Percentiles rank a stretch among this genome's conserved stretches.
Conservation (phyloP, 2,329 filamentous ascomycete species). For the Zasmidium cellare region DNA sequence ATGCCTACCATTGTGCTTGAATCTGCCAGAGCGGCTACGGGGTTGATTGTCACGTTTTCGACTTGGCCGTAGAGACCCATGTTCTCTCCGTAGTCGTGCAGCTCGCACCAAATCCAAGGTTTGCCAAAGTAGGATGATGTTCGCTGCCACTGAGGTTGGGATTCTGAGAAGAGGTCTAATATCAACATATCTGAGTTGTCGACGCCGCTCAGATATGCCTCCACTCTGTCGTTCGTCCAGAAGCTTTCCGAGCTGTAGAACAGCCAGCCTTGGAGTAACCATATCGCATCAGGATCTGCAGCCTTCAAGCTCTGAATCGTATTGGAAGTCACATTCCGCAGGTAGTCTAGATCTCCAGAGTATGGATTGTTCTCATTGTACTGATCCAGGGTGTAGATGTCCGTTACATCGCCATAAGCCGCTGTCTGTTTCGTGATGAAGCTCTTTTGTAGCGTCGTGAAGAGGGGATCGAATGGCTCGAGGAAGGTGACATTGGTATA, state of each 20-base stretch:
- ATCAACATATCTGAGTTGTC: conserved; percentile 50
- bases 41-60: conserved; percentile 49
- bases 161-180: conserved; percentile 54
- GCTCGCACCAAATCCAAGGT: conserved; percentile 56
- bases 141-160: conserved; percentile 52
- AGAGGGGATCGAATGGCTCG: conserved; percentile 48
- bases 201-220: conserved; percentile 53
- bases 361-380: conserved; percentile 55
- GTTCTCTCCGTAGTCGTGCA: conserved; percentile 54
- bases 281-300: conserved; percentile 50
- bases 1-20: conserved; percentile 47
- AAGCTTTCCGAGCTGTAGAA: conserved; percentile 48
- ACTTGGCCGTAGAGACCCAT: conserved; percentile 50
- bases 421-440: conserved; percentile 50
- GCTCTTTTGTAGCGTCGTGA: conserved; percentile 45
- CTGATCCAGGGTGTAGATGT: conserved; percentile 54
- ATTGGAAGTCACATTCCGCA: conserved; percentile 44
- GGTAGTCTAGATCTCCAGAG: conserved; percentile 47
- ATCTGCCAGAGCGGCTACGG: conserved; percentile 47
- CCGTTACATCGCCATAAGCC: conserved; percentile 50
- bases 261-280: conserved; percentile 56
- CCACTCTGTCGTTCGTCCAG: conserved; percentile 48
- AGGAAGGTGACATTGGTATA: conserved; percentile 53
- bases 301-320: conserved; percentile 52
- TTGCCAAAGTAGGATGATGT: conserved; percentile 54